These are phyloP conservation scores for Blastocladiella britannica DNA, from an alignment of 192 early-diverging fungal species.

Conservation along the genomic window DNA sequence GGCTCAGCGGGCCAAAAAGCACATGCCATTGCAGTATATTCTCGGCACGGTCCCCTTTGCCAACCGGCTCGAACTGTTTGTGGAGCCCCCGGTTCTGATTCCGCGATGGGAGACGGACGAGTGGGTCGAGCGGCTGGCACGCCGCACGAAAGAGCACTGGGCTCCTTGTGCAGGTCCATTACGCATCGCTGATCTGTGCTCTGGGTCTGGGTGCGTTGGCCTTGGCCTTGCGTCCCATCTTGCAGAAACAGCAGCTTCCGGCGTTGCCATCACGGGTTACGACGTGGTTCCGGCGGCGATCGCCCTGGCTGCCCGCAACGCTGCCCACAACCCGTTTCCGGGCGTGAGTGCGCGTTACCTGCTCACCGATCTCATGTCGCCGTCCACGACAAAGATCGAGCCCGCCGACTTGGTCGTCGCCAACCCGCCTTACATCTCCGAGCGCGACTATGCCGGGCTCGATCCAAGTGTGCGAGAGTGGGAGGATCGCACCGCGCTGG, in stretches of 20 bases:
- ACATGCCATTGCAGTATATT: background rate
- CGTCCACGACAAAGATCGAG: too few species aligned
- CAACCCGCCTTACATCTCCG: background rate
- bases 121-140: too few species aligned
- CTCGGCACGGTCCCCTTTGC: background rate
- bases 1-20: too few species aligned
- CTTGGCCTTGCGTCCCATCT: background rate
- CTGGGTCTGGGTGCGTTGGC: background rate
- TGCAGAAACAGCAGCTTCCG: background rate
- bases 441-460: background rate
- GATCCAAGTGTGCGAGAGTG: background rate
- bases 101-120: background rate
- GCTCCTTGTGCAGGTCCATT: too few species aligned
- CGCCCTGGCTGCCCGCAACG: background rate
- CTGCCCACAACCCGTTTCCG: background rate
- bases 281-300: background rate
- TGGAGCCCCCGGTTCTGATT: background rate
- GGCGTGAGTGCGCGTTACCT: too few species aligned
- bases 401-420: background rate
- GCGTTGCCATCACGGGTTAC: background rate
- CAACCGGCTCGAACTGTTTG: background rate
- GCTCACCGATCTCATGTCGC: too few species aligned
- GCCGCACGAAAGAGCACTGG: too few species aligned
- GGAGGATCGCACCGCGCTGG: background rate
- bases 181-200: background rate